A percentile compares a stretch with the other conserved stretches of the same genome.
These are phyloP conservation scores for Pythium aristosporum DNA, from an alignment of 352 stramenopile genomes.

Conservation along the genomic window DNA sequence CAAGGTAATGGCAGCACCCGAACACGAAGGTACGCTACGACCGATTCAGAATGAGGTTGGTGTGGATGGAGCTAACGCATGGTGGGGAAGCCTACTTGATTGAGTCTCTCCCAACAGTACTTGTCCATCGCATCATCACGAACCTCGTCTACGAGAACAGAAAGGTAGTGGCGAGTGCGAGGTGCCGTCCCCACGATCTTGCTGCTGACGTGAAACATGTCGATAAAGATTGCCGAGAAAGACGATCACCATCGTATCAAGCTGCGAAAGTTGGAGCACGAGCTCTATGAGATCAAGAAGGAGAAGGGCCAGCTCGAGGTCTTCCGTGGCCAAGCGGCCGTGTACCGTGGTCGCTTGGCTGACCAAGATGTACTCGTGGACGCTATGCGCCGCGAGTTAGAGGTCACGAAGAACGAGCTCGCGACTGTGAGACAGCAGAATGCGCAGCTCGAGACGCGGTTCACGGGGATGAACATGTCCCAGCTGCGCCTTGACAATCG, in stretches of 20 bases:
- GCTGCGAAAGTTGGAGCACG: slow-evolving; percentile 27
- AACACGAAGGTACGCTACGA: slow-evolving; percentile 50
- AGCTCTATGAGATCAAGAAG: slow-evolving; percentile 21
- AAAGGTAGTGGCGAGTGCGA: slow-evolving; percentile 29
- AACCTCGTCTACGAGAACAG: slow-evolving; percentile 61
- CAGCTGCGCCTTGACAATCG: slow-evolving; percentile 46
- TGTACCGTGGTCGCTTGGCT: slow-evolving; percentile 32
- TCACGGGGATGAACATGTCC: slow-evolving; percentile 34
- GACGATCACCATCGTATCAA: slow-evolving; percentile 34
- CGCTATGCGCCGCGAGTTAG: slow-evolving; percentile 33
- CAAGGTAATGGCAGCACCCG: slow-evolving; percentile 49
- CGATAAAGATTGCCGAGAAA: slow-evolving; percentile 38
- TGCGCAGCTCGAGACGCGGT: slow-evolving; percentile 31
- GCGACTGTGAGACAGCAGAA: slow-evolving; percentile 32
- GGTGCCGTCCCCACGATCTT: background rate
- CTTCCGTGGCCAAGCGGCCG: slow-evolving; percentile 31
- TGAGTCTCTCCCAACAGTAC: slow-evolving; percentile 53
- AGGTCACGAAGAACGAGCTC: slow-evolving; percentile 31
- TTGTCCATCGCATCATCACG: slow-evolving; percentile 70
- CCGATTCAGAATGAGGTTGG: background rate
- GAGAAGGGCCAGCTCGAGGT: slow-evolving; percentile 38
- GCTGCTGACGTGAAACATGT: background rate
- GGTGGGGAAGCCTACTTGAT: slow-evolving; percentile 34
- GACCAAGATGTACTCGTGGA: slow-evolving; percentile 36
- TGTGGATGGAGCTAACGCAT: background rate